Conservation (phyloP, 495 filamentous ascomycete species). For the Letharia columbiana region DNA sequence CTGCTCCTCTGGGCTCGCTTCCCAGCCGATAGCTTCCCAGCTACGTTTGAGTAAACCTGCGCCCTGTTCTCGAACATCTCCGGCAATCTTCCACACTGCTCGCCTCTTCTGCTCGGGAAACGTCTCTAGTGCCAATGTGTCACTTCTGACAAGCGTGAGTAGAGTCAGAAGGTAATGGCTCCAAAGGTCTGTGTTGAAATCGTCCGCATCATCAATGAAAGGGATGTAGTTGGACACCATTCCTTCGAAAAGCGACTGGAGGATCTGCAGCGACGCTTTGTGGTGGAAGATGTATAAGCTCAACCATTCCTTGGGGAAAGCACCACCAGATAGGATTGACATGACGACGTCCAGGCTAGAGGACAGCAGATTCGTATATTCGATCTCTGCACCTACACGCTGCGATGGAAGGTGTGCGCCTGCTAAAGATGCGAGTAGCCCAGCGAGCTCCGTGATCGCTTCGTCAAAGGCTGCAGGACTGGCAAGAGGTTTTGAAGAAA, state of each 20-base stretch:
- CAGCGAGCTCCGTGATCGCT: conserved; percentile 78
- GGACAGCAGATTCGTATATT: conserved; percentile 65
- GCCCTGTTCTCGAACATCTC: conserved; percentile 87
- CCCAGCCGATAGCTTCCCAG: conserved; percentile 98
- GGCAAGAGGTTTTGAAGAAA: conserved; percentile 62
- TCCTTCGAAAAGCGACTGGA: conserved; percentile 75
- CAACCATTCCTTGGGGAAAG: conserved; percentile 84
- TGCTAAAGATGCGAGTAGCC: conserved; percentile 72
- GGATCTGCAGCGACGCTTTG: conserved; percentile 74
- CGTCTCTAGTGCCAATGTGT: conserved; percentile 83
- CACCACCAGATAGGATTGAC: conserved; percentile 80
- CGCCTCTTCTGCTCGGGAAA: conserved; percentile 95
- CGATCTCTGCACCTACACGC: conserved; percentile 36
- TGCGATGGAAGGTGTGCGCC: conserved; percentile 59
- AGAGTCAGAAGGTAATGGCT: conserved; percentile 84
- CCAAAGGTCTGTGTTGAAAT: conserved; percentile 90
- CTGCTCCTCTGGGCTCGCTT: conserved; percentile 67
- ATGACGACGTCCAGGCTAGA: conserved; percentile 73
- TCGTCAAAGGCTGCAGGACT: conserved; percentile 69
- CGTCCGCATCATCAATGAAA: conserved; percentile 81
- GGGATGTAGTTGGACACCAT: conserved; percentile 73
- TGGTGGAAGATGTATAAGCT: conserved; percentile 94
- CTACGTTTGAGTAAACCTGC: conserved; percentile 72
- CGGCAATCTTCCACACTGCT: conserved; percentile 97
- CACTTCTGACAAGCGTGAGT: conserved; percentile 79